Evolutionary conservation across 768 basidiomycete species (phyloP).

Genomic region (Leucogyrophana mollusca): DNA sequence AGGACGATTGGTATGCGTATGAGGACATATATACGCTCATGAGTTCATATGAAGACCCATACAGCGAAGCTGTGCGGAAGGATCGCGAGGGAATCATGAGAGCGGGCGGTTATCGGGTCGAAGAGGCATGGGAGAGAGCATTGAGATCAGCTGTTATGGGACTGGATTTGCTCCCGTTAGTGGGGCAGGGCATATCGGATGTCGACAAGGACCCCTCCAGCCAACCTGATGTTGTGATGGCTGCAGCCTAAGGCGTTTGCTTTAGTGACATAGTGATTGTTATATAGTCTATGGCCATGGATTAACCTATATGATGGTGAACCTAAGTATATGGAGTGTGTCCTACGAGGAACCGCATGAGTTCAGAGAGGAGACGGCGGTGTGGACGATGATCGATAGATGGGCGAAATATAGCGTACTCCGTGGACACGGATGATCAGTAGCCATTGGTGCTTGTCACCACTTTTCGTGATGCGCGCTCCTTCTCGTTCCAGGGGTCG

Average conservation of each 20-base stretch:
- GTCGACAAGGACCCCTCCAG: background rate
- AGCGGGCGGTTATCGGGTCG: slow-evolving; percentile 77
- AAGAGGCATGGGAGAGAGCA: slow-evolving; percentile 86
- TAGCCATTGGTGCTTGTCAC: slow-evolving; percentile 45
- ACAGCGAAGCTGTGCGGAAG: slow-evolving; percentile 72
- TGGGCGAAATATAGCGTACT: no score
- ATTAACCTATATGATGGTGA: no score
- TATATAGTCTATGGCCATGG: background rate
- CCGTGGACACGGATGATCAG: no score
- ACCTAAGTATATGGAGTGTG: no score
- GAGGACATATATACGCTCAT: slow-evolving; percentile 61
- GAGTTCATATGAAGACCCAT: slow-evolving; percentile 66
- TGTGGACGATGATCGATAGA: background rate
- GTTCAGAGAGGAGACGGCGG: no score
- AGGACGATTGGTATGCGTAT: slow-evolving; percentile 75
- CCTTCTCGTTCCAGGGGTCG: slow-evolving; percentile 52
- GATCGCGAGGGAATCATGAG: slow-evolving; percentile 79
- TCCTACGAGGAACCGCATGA: no score
- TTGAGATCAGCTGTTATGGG: slow-evolving; percentile 71
- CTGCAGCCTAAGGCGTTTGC: slow-evolving; percentile 28
- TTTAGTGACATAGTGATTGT: background rate
- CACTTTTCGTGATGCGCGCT: slow-evolving; percentile 48
- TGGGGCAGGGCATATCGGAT: slow-evolving; percentile 21
- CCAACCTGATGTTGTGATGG: slow-evolving; percentile 46
- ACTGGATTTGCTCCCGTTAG: slow-evolving; percentile 58